Percentiles rank a stretch among this genome's conserved stretches.
These are phyloP conservation scores for Schrenkiella parvula DNA, from an alignment of 345 rosid genomes.

Conservation along the genomic window DNA sequence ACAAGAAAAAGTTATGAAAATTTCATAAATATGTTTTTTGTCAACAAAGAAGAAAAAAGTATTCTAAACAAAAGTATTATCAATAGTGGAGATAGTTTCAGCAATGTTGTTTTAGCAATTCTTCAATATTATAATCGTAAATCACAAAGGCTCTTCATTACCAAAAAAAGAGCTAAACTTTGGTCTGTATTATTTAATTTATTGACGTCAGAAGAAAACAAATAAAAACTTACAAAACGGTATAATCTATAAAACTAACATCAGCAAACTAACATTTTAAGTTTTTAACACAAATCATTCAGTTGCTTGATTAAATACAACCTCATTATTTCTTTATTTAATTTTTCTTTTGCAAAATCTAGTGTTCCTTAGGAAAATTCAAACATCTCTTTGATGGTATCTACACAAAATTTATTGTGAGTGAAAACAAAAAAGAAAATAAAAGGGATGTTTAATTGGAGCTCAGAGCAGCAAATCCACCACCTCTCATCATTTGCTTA, in stretches of 20 bases:
- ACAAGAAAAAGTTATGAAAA: too few relatives aligned
- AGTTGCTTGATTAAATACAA: background rate
- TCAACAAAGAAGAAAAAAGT: too few relatives aligned
- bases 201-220: too few relatives aligned
- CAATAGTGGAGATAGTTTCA: too few relatives aligned
- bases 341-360: background rate
- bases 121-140: too few relatives aligned
- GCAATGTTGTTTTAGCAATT: too few relatives aligned
- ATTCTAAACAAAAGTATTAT: too few relatives aligned
- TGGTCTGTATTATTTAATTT: too few relatives aligned
- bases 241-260: background rate
- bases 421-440: background rate
- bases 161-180: too few relatives aligned
- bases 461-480: constrained; percentile 72
- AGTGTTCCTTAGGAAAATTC: background rate
- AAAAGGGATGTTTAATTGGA: constrained; percentile 22
- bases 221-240: background rate
- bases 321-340: background rate
- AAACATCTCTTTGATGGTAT: background rate
- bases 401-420: background rate
- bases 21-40: too few relatives aligned
- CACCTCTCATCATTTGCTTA: constrained; percentile 38
- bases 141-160: too few relatives aligned
- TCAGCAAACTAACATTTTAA: background rate
- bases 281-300: background rate